phyloP scores from a whole-genome alignment of 208 protist species.

The Borovskyia barvae region DNA sequence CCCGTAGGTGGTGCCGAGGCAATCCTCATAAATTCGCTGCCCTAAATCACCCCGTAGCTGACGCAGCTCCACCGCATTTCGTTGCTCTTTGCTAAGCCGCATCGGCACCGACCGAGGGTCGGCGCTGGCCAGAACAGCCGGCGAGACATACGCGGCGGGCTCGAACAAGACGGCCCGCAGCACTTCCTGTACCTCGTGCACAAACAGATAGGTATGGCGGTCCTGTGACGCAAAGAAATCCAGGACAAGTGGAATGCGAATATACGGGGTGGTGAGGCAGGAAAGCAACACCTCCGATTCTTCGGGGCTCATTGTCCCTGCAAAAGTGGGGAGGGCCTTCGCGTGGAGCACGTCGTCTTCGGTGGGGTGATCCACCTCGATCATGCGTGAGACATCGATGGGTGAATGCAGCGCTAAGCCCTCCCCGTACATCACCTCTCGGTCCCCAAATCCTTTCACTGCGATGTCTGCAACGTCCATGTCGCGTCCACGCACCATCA shows the following conservation, averaged over 20 bases:
- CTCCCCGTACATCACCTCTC: slow-evolving; percentile 76
- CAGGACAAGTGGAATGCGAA: slow-evolving; percentile 81
- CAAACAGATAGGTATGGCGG: slow-evolving; percentile 77
- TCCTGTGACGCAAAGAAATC: slow-evolving; percentile 88
- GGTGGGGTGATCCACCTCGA: slow-evolving; percentile 54
- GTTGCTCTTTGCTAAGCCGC: slow-evolving; percentile 55
- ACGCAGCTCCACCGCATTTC: slow-evolving; percentile 28
- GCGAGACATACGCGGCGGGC: slow-evolving; percentile 68
- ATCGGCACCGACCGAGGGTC: slow-evolving; percentile 59
- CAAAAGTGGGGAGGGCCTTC: slow-evolving; percentile 65
- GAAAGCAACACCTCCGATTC: slow-evolving; percentile 86
- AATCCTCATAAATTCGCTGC: slow-evolving; percentile 36
- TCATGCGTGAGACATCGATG: slow-evolving; percentile 53
- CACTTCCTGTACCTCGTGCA: slow-evolving; percentile 52
- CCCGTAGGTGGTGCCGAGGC: slow-evolving; percentile 74
- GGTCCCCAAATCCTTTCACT: slow-evolving; percentile 71
- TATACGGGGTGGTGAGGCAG: slow-evolving; percentile 83
- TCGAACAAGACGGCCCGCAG: slow-evolving; percentile 91
- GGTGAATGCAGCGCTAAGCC: slow-evolving; percentile 70
- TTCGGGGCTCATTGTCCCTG: slow-evolving; percentile 57
- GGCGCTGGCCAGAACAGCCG: slow-evolving; percentile 18
- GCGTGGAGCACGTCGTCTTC: slow-evolving; percentile 91
- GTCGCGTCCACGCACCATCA: slow-evolving; percentile 75
- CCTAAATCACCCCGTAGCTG: slow-evolving; percentile 36
- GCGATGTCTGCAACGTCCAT: slow-evolving; percentile 78